These are phyloP conservation scores for Carnegiea gigantea DNA, from an alignment of 179 eudicot species.

Conservation along the genomic window DNA sequence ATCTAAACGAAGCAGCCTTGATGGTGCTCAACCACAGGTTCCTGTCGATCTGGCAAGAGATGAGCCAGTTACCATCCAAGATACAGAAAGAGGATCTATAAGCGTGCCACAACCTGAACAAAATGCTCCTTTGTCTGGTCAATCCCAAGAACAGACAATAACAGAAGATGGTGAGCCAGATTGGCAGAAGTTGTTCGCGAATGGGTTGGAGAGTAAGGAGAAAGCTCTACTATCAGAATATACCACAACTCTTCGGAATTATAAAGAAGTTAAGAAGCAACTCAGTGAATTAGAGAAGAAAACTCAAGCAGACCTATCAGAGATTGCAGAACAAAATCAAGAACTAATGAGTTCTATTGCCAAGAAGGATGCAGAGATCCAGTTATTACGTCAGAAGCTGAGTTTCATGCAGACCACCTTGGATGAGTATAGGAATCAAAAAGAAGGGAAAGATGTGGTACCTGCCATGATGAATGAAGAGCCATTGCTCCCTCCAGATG, in stretches of 20 bases:
- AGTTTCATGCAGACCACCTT: slow-evolving; percentile 34
- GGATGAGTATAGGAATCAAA: slow-evolving; percentile 31
- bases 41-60: not conserved
- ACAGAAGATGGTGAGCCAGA: slow-evolving; percentile 39
- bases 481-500: slow-evolving; percentile 15
- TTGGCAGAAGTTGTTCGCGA: slow-evolving; percentile 54
- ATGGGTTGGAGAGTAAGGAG: slow-evolving; percentile 65
- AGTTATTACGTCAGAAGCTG: slow-evolving; percentile 52
- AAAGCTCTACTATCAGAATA: slow-evolving; percentile 65
- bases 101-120: slow-evolving; percentile 20
- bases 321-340: slow-evolving; percentile 43
- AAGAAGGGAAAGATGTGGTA: slow-evolving; percentile 8
- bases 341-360: slow-evolving; percentile 48
- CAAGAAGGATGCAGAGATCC: slow-evolving; percentile 68
- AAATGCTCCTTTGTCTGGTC: slow-evolving; percentile 8
- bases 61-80: slow-evolving; percentile 13
- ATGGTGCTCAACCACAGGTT: slow-evolving; percentile 16
- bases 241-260: slow-evolving; percentile 50
- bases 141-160: slow-evolving; percentile 10
- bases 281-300: slow-evolving; percentile 57
- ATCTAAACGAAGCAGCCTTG: slow-evolving; percentile 12
- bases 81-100: slow-evolving; percentile 11
- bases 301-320: slow-evolving; percentile 40
- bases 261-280: slow-evolving; percentile 60
- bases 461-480: slow-evolving; percentile 26